Evolutionary conservation across 345 rosid genomes (phyloP).

Genomic region (Cardiospermum halicacabum): DNA sequence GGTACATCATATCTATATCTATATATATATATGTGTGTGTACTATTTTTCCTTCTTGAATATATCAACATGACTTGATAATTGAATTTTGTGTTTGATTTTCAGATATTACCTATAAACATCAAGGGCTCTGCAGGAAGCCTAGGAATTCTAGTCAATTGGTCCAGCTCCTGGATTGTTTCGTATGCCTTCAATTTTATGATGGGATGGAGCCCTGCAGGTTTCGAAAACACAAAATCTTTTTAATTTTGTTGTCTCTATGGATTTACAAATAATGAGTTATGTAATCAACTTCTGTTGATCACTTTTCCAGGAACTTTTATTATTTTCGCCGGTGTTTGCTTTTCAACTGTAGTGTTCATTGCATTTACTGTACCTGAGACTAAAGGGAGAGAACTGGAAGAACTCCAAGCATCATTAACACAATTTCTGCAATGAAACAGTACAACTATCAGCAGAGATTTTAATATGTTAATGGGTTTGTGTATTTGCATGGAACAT

Average conservation of each 20-base stretch:
- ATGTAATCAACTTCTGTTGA: no score
- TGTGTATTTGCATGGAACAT: no score
- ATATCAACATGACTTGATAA: not conserved
- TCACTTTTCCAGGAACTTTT: slow-evolving; percentile 41
- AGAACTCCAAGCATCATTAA: slow-evolving; percentile 26
- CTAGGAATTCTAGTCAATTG: slow-evolving; percentile 39
- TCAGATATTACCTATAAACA: slow-evolving; percentile 53
- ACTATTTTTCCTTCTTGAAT: not conserved
- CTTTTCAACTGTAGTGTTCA: slow-evolving; percentile 12
- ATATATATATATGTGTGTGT: no score
- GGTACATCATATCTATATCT: no score
- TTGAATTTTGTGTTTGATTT: not conserved
- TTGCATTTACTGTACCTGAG: slow-evolving; percentile 22
- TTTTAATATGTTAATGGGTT: not conserved
- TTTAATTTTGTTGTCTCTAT: not conserved
- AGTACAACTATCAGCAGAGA: not conserved
- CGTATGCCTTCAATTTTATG: slow-evolving; percentile 48
- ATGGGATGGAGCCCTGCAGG: slow-evolving; percentile 48
- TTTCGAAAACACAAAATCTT: not conserved
- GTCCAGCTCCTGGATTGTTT: slow-evolving; percentile 38
- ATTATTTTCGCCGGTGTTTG: slow-evolving; percentile 30
- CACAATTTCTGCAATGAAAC: slow-evolving; percentile 1
- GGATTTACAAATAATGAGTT: not conserved
- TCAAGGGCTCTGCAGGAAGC: slow-evolving; percentile 56
- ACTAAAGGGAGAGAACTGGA: slow-evolving; percentile 25